phyloP scores from a whole-genome alignment of 768 basidiomycete genomes.

The Rhodotorula babjevae region DNA sequence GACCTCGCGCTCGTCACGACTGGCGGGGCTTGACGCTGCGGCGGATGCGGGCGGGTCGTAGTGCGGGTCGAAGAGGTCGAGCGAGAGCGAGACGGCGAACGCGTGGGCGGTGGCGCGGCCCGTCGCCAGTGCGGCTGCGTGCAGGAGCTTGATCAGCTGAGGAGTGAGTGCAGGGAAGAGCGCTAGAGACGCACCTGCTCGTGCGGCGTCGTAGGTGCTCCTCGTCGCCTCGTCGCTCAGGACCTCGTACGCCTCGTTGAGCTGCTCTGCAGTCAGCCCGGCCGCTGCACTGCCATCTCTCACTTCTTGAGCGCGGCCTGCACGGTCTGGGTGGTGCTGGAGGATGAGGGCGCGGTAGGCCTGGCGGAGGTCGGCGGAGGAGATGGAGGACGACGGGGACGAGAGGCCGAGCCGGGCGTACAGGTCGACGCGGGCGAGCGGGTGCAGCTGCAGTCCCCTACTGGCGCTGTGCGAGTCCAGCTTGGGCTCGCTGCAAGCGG shows the following conservation, averaged over 20 bases:
- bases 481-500: not conserved
- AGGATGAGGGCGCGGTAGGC: conserved; percentile 7
- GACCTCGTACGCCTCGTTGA: conserved; percentile 33
- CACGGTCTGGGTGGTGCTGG: conserved; percentile 15
- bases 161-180: no score
- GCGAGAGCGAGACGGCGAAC: conserved; percentile 20
- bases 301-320: not conserved
- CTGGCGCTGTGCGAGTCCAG: not conserved
- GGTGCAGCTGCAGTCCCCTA: not conserved
- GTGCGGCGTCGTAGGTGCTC: conserved; percentile 11
- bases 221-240: conserved; percentile 14
- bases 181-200: not conserved
- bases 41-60: not conserved
- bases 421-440: conserved; percentile 20
- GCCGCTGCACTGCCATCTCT: no score
- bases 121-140: conserved; percentile 8
- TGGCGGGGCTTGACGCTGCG: no score
- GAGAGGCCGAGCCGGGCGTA: conserved; percentile 14
- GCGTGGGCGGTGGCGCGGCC: not conserved
- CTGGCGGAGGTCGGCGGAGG: not conserved
- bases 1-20: not conserved
- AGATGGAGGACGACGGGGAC: not conserved
- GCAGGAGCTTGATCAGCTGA: no score
- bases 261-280: not conserved
- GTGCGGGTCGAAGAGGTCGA: conserved; percentile 34